Base-by-base conservation (phyloP, 2,329 filamentous ascomycete genomes). In the Fusarium tricinctum region DNA sequence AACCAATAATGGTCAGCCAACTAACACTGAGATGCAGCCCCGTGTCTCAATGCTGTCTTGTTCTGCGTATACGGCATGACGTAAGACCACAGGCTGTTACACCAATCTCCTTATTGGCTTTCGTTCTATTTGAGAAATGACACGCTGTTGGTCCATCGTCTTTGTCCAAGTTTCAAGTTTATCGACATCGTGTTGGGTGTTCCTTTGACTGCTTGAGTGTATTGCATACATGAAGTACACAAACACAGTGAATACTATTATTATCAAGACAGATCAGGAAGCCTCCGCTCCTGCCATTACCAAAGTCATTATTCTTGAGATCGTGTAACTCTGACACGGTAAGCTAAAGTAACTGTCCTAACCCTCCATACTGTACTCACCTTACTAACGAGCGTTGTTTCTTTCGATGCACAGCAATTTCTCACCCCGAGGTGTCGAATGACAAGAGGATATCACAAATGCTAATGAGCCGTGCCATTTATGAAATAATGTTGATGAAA, bases 51-150 rank as follows among this genome's bases (percentile, higher is more conserved):
- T 63, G 19, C 30, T 35, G 33, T 33, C 49, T 45, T 55, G 30
- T 47, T 35, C 44, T 33, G 43, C 40, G 33, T 45, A 40, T 52
- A 50, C 33, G 43, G 17, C 35, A 59, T 69, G 66, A 70, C 57
- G 66, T 69, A 69, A 56, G 62, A 53, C 22, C 32, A 38, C 28
- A 46, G n/a, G 35, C 22, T 10, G 42, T 38, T 26, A 19, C 20
- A 46, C 52, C 44, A 67, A 53, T 40, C 20, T 19, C 13, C 45
- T 30, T 26, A 53, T 47, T n/a, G 12, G 9, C n/a, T 5, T 20
- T 9, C 20, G 10, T 19, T 47, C 42, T 35, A 46, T 28, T n/a
- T 9, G 20, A n/a, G 38, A 43, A 52, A 53, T 46, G 33, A 19
- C 28, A 53, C 40, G 8, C 35, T 17, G 33, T 51, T 52, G 20